Conservation (phyloP, 2,329 filamentous ascomycete genomes). For the Dryadomyces quercus-mongolicae region DNA sequence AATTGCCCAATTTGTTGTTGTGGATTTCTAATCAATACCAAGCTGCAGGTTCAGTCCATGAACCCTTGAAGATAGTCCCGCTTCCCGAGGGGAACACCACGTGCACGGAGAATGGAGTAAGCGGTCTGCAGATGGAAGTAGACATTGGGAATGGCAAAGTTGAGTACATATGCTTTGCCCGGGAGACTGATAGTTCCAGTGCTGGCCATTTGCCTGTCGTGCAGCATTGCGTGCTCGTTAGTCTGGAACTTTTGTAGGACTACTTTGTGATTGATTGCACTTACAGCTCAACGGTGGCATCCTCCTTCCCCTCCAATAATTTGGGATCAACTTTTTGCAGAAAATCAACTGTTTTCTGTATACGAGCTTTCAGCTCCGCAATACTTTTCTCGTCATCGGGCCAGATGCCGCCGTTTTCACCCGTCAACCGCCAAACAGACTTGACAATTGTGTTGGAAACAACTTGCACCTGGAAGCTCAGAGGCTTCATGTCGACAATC, state of each 20-base stretch:
- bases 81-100: constrained; percentile 48
- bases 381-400: constrained; percentile 21
- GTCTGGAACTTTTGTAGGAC: neutral
- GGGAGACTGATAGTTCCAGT: constrained; percentile 8
- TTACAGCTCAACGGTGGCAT: constrained; percentile 15
- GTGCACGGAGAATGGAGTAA: constrained; percentile 42
- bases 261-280: constrained; percentile 3
- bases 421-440: constrained; percentile 17
- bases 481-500: constrained; percentile 22
- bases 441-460: constrained; percentile 19
- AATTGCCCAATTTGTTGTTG: too few species aligned
- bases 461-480: constrained; percentile 23
- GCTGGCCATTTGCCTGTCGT: constrained; percentile 9
- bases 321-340: constrained; percentile 16
- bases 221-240: neutral
- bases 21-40: neutral
- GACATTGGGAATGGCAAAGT: constrained; percentile 42
- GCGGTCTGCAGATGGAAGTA: constrained; percentile 47
- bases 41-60: constrained; percentile 1
- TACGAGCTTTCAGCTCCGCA: constrained; percentile 17
- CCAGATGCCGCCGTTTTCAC: constrained; percentile 13
- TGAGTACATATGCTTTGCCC: constrained; percentile 26
- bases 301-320: constrained; percentile 16
- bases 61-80: constrained; percentile 31
- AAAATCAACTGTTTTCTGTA: constrained; percentile 19